Conservation (phyloP, 176 grass and related monocot genomes). For the Calamus simplicifolius region DNA sequence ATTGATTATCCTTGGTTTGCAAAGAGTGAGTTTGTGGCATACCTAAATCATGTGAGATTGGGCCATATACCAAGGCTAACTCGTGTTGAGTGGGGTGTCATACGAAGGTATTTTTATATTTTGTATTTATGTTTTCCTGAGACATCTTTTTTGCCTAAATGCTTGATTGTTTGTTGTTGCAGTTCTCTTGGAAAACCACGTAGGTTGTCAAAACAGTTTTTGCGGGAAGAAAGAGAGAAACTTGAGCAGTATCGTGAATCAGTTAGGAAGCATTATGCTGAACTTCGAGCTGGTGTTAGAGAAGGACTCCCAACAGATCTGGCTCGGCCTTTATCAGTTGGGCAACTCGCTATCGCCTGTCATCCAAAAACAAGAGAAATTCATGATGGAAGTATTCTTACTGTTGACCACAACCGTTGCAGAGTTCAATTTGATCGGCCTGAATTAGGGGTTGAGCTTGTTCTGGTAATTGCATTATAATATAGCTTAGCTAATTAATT, state of each 20-base stretch:
- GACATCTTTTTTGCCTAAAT: no score
- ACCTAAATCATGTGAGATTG: slow-evolving; percentile 91
- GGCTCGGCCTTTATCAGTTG: slow-evolving; percentile 72
- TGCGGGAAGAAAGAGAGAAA: slow-evolving; percentile 86
- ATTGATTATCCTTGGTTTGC: slow-evolving; percentile 98
- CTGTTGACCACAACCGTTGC: slow-evolving; percentile 50
- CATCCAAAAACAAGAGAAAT: slow-evolving; percentile 96
- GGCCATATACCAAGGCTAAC: slow-evolving; percentile 85
- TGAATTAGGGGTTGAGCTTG: slow-evolving; percentile 74
- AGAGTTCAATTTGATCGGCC: slow-evolving; percentile 88
- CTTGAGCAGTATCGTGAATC: slow-evolving; percentile 79
- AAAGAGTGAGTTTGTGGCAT: slow-evolving; percentile 92
- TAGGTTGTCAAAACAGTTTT: slow-evolving; percentile 73
- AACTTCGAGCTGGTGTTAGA: slow-evolving; percentile 64
- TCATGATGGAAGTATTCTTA: slow-evolving; percentile 85
- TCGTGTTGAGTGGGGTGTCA: slow-evolving; percentile 91
- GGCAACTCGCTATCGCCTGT: slow-evolving; percentile 76
- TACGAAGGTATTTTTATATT: slow-evolving; percentile 43
- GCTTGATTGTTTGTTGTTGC: slow-evolving; percentile 27
- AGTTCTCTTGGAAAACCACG: slow-evolving; percentile 99
- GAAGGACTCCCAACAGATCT: slow-evolving; percentile 90
- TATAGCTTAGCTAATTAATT: no score
- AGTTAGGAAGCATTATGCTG: slow-evolving; percentile 80
- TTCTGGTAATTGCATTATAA: slow-evolving; percentile 44
- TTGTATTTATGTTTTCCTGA: no score